phyloP scores from a whole-genome alignment of 2,329 filamentous ascomycete genomes.

The Ascochyta koolunga region DNA sequence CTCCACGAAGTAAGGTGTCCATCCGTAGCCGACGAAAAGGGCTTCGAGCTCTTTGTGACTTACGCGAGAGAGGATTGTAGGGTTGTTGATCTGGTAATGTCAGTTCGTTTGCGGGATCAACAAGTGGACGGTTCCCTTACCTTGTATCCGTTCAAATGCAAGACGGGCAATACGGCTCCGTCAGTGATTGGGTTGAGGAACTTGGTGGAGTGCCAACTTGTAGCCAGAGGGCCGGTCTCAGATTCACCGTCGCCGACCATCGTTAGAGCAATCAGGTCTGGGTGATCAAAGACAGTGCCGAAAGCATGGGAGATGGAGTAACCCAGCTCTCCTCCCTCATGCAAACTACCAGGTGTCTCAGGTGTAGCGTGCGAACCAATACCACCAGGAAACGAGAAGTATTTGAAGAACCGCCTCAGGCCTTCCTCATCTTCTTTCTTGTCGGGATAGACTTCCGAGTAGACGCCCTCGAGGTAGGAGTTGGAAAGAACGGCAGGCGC shows the following conservation, averaged over 20 bases:
- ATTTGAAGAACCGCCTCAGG: conserved; percentile 78
- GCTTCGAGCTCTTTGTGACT: conserved; percentile 73
- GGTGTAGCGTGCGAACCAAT: conserved; percentile 80
- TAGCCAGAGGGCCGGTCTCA: conserved; percentile 80
- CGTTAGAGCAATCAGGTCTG: conserved; percentile 74
- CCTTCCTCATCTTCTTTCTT: conserved; percentile 72
- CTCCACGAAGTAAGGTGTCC: conserved; percentile 81
- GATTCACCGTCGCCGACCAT: conserved; percentile 83
- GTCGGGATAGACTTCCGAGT: conserved; percentile 77
- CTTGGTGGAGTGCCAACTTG: conserved; percentile 82
- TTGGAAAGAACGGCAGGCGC: conserved; percentile 78
- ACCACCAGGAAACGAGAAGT: conserved; percentile 81
- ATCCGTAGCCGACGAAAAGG: conserved; percentile 76
- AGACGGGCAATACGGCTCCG: conserved; percentile 76
- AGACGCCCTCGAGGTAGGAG: conserved; percentile 77
- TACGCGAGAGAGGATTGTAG: conserved; percentile 69
- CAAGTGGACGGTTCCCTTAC: conserved; percentile 52
- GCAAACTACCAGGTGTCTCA: conserved; percentile 77
- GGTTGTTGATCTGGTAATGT: conserved; percentile 52
- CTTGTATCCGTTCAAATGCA: conserved; percentile 85
- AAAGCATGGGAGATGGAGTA: conserved; percentile 82
- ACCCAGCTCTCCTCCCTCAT: conserved; percentile 82
- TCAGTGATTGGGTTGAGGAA: conserved; percentile 81
- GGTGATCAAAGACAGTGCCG: conserved; percentile 76
- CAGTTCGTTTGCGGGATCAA: neutral